A percentile compares a stretch with the other conserved stretches of the same genome.
Conservation (phyloP, 768 basidiomycete species). For the Piloderma croceum region DNA sequence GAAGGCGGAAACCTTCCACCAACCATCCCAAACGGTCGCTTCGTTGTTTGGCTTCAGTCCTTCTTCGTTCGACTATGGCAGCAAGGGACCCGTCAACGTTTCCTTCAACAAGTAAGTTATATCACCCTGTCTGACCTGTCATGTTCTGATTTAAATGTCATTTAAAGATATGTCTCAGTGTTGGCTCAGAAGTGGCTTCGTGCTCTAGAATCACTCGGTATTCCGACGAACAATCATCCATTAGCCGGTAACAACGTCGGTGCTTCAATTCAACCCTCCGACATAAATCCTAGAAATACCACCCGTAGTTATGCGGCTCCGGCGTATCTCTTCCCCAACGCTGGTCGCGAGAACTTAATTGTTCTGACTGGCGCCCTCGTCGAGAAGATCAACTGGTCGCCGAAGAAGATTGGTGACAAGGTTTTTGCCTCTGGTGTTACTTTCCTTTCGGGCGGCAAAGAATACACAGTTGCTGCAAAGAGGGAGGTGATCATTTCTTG, state of each 20-base stretch:
- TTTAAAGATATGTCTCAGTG: too few species aligned
- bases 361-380: conserved; percentile 20
- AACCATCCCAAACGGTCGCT: too few species aligned
- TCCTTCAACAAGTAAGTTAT: too few species aligned
- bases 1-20: too few species aligned
- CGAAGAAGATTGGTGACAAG: too few species aligned
- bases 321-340: conserved; percentile 22
- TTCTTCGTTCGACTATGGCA: too few species aligned
- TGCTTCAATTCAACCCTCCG: conserved; percentile 4
- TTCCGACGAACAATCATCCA: conserved; percentile 9
- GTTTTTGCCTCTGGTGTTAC: too few species aligned
- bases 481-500: conserved; percentile 18
- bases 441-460: conserved; percentile 14
- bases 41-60: too few species aligned
- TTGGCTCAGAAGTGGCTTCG: conserved; percentile 5
- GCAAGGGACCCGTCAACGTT: too few species aligned
- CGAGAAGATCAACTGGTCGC: conserved; percentile 1
- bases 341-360: conserved; percentile 18
- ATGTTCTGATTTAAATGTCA: too few species aligned
- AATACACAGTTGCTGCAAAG: conserved; percentile 12
- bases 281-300: conserved; percentile 17
- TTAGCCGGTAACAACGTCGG: conserved; percentile 10
- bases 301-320: conserved; percentile 25
- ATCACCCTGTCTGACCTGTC: too few species aligned
- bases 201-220: conserved; percentile 5